Evolutionary conservation across 345 rosid species (phyloP), one percentile per base, ranked within the genome.

Genomic region (Dimocarpus longan): DNA sequence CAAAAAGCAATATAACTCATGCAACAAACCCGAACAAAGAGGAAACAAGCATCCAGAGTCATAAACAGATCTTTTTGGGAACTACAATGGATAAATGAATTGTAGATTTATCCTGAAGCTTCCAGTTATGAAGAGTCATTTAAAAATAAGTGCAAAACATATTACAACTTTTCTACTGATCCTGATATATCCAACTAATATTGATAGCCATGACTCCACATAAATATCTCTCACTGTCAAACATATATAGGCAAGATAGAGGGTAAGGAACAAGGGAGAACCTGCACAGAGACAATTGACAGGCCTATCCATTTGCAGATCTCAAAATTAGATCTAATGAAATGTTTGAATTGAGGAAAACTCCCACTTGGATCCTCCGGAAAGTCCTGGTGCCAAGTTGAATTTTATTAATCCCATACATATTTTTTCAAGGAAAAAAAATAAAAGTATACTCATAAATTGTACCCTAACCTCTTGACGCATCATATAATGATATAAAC

Each of bases 231-330:
- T 68, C 21, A 24, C 26, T 59, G n/a, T 66, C 44, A 16, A 52
- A 42, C 54, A 39, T n/a, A 70, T 21, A 4, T 19, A 24, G 6
- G 67, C 8, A n/a, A 16, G 22, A 48, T 15, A 59, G n/a, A 67
- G 32, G n/a, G 52, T 44, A 22, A 26, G 5, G 19, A 66, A 50
- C 68, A 75, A 74, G 80, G 71, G 74, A 43, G 66, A 75, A 94
- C 97, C 97, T 93, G 95, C 62, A 94, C 76, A 77, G 82, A 85
- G 59, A 94, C 86, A 70, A 96, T 77, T 80, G 91, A 84, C 76
- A 96, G 87, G 83, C 98, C 98, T 60, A 93, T 87, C 94, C 93
- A 93, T 82, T 88, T 91, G 94, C 97, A 94, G 68, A 94, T 83
- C 75, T 86, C 79, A 71, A 93, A 91, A 85, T 94, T 93, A 0